Conservation (phyloP, 1,284 basidiomycete genomes). For the Xerocomus amazonicus region DNA sequence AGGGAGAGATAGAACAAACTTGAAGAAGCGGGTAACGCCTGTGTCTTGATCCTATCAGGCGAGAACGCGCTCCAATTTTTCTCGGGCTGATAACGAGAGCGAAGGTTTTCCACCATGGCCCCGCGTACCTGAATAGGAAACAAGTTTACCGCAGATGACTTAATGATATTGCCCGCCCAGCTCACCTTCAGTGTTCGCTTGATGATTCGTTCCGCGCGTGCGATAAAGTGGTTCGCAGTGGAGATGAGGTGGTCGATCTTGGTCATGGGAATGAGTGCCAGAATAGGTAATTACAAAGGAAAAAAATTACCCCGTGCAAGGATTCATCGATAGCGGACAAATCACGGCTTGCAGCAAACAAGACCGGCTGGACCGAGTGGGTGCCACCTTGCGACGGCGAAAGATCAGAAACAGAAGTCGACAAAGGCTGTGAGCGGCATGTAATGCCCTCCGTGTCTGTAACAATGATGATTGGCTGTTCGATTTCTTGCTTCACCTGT, state of each 20-base stretch:
- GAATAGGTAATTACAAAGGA: slow-evolving; percentile 12
- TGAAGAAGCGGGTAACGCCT: slow-evolving; percentile 36
- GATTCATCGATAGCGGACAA: slow-evolving; percentile 47
- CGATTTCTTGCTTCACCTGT: slow-evolving; percentile 32
- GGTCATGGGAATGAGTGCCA: slow-evolving; percentile 12
- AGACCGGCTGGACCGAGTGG: slow-evolving; percentile 42
- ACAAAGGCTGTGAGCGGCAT: slow-evolving; percentile 12
- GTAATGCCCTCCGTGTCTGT: slow-evolving; percentile 26
- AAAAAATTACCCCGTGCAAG: slow-evolving; percentile 28
- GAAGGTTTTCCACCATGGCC: slow-evolving; percentile 29
- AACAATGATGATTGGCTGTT: slow-evolving; percentile 23
- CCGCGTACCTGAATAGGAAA: slow-evolving; percentile 21
- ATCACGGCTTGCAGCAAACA: slow-evolving; percentile 53
- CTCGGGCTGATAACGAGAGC: slow-evolving; percentile 23
- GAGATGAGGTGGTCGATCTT: slow-evolving; percentile 54
- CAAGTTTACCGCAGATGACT: slow-evolving; percentile 3
- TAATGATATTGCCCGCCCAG: slow-evolving; percentile 5
- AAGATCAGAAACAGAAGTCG: slow-evolving; percentile 3
- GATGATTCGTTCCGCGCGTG: slow-evolving; percentile 49
- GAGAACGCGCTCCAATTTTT: slow-evolving; percentile 22
- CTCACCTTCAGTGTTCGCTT: slow-evolving; percentile 51
- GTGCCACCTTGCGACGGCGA: slow-evolving; percentile 25
- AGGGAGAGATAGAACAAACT: slow-evolving; percentile 38
- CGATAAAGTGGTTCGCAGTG: slow-evolving; percentile 48
- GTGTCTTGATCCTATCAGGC: slow-evolving; percentile 7